phyloP scores from a whole-genome alignment of 805 yeast species.

The Candida awuae region DNA sequence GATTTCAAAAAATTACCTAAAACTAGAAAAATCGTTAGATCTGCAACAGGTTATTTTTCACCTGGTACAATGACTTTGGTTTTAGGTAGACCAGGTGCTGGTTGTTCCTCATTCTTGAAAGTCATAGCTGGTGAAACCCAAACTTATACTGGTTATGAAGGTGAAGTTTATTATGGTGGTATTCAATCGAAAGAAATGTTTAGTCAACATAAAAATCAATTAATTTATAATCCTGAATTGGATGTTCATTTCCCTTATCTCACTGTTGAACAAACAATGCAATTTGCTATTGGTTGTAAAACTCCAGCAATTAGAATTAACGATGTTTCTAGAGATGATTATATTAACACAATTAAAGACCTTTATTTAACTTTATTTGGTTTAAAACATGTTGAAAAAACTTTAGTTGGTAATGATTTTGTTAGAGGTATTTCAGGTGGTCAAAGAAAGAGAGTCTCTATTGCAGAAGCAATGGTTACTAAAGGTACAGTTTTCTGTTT shows the following conservation, averaged over 20 bases:
- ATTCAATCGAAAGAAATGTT: slow-evolving; percentile 40
- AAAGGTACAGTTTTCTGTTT: slow-evolving; percentile 60
- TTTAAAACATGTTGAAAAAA: slow-evolving; percentile 45
- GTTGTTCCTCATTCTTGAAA: slow-evolving; percentile 50
- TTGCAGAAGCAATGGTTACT: slow-evolving; percentile 66
- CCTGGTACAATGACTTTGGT: slow-evolving; percentile 51
- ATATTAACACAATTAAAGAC: slow-evolving; percentile 35
- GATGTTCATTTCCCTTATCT: slow-evolving; percentile 52
- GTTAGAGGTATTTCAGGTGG: slow-evolving; percentile 73
- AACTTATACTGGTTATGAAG: slow-evolving; percentile 30
- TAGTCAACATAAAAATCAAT: slow-evolving; percentile 37
- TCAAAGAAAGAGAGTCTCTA: slow-evolving; percentile 77
- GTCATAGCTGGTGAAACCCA: slow-evolving; percentile 38
- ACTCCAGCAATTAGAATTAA: slow-evolving; percentile 44
- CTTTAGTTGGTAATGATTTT: slow-evolving; percentile 39
- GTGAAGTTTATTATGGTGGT: slow-evolving; percentile 43
- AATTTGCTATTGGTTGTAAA: slow-evolving; percentile 47
- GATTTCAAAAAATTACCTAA: not conserved
- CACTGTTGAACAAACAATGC: slow-evolving; percentile 47
- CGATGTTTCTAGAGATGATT: slow-evolving; percentile 32
- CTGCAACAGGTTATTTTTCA: slow-evolving; percentile 23
- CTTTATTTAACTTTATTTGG: slow-evolving; percentile 34
- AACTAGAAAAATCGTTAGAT: slow-evolving; percentile 20
- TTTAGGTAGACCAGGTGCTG: slow-evolving; percentile 55
- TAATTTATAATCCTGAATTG: slow-evolving; percentile 48